A percentile compares a stretch with the other conserved stretches of the same genome.
phyloP scores from a whole-genome alignment of 495 filamentous ascomycete species.

The Mytilinidion resinicola region DNA sequence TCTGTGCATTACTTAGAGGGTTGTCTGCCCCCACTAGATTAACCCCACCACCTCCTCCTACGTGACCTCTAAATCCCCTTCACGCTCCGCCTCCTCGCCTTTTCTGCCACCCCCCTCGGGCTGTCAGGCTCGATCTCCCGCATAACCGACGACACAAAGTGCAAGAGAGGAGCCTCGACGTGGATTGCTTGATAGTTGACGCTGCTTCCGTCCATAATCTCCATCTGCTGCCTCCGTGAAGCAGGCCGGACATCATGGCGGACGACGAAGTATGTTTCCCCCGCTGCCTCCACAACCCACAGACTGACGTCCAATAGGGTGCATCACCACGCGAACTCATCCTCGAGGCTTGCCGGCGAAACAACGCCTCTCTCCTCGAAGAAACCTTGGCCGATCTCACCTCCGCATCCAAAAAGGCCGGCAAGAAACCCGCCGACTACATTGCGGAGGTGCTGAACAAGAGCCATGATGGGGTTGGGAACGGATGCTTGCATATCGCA shows the following conservation, averaged over 20 bases:
- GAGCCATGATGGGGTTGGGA: constrained; percentile 76
- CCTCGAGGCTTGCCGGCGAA: constrained; percentile 86
- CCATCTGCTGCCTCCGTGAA: too few species aligned
- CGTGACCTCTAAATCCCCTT: constrained; percentile 80
- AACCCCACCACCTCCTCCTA: constrained; percentile 37
- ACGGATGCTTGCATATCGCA: constrained; percentile 82
- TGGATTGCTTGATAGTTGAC: constrained; percentile 90
- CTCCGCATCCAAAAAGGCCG: constrained; percentile 46
- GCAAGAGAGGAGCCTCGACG: constrained; percentile 62
- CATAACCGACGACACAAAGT: constrained; percentile 40
- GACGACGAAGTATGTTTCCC: constrained; percentile 23
- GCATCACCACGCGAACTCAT: constrained; percentile 78
- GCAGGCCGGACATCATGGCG: constrained; percentile 13
- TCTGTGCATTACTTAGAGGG: too few species aligned
- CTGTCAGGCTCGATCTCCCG: constrained; percentile 70
- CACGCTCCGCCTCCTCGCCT: constrained; percentile 71
- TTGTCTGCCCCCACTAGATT: too few species aligned
- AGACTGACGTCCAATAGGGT: constrained; percentile 51
- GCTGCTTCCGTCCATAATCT: constrained; percentile 57
- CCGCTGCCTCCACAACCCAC: background rate
- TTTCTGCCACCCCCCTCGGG: constrained; percentile 74
- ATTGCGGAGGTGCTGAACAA: constrained; percentile 73
- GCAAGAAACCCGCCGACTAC: constrained; percentile 34
- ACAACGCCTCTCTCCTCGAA: constrained; percentile 78
- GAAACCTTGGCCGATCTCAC: constrained; percentile 45